Conservation (phyloP, 805 yeast genomes). For the Myxozyma neotropica region DNA sequence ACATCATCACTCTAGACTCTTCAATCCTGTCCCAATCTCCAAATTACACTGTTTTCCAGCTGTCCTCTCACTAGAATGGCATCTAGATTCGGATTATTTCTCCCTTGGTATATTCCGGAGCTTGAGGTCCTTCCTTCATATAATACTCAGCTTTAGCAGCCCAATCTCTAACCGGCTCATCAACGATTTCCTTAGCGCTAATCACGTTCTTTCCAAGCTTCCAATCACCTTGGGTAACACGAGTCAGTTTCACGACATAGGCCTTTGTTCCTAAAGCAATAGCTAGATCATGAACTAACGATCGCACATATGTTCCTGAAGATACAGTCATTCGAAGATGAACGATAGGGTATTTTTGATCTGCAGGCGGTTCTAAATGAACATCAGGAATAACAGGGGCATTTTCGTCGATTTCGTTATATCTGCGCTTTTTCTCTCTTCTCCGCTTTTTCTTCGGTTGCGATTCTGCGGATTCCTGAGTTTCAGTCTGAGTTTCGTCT, state of each 20-base stretch:
- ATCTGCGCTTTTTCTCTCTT: neutral
- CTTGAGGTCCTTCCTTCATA: slow-evolving; percentile 25
- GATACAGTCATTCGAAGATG: slow-evolving; percentile 80
- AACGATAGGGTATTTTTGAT: slow-evolving; percentile 44
- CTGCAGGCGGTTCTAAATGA: slow-evolving; percentile 1
- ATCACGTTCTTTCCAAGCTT: slow-evolving; percentile 68
- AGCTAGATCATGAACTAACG: slow-evolving; percentile 86
- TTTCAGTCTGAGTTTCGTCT: neutral
- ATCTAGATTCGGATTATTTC: too few species aligned
- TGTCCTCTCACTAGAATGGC: too few species aligned
- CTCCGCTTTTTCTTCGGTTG: neutral
- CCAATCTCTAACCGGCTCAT: slow-evolving; percentile 68
- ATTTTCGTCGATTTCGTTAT: slow-evolving; percentile 5
- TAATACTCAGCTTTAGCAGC: slow-evolving; percentile 35
- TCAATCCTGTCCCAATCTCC: too few species aligned
- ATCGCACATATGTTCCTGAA: slow-evolving; percentile 93
- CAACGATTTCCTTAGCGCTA: slow-evolving; percentile 63
- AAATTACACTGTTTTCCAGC: too few species aligned
- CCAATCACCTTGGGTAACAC: slow-evolving; percentile 85
- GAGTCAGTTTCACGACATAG: slow-evolving; percentile 80
- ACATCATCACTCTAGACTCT: too few species aligned
- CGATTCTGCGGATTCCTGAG: too few species aligned
- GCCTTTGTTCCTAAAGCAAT: slow-evolving; percentile 77
- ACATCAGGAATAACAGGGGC: neutral
- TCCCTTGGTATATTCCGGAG: neutral